phyloP scores from a whole-genome alignment of 2,329 filamentous ascomycete genomes.

The Trichoderma aggressivum region DNA sequence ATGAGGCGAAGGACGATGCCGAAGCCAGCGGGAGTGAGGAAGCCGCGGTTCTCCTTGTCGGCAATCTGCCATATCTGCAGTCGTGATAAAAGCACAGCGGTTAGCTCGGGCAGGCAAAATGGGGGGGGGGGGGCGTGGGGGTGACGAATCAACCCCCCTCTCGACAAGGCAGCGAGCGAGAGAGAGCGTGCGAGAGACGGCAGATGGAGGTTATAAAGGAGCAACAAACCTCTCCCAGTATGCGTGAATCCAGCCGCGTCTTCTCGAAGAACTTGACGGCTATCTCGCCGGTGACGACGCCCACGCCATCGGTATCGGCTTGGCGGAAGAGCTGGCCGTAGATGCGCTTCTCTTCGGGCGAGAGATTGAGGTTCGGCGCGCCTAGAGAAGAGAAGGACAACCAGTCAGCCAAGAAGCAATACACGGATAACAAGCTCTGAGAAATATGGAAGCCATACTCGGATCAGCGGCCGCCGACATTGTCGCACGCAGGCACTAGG shows the following conservation, averaged over 20 bases:
- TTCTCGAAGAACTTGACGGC: slow-evolving; percentile 98
- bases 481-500: slow-evolving; percentile 21
- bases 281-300: slow-evolving; percentile 91
- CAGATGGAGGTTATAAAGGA: background rate
- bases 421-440: background rate
- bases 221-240: slow-evolving; percentile 75
- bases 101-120: slow-evolving; percentile 1
- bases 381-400: slow-evolving; percentile 35
- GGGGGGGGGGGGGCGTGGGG: background rate
- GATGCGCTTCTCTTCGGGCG: slow-evolving; percentile 85
- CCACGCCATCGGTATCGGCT: slow-evolving; percentile 86
- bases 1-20: slow-evolving; percentile 90
- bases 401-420: background rate
- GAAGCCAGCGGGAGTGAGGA: slow-evolving; percentile 89
- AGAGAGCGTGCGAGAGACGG: background rate
- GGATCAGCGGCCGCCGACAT: slow-evolving; percentile 28
- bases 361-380: slow-evolving; percentile 75
- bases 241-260: slow-evolving; percentile 79
- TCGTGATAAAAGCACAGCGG: background rate
- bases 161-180: background rate
- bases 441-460: slow-evolving; percentile 19
- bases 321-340: slow-evolving; percentile 92
- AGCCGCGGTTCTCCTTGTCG: slow-evolving; percentile 91
- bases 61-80: slow-evolving; percentile 96
- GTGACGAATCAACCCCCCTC: slow-evolving; percentile 1